Conservation (phyloP, 176 grass and related monocot genomes). For the Hyparrhenia diplandra region DNA sequence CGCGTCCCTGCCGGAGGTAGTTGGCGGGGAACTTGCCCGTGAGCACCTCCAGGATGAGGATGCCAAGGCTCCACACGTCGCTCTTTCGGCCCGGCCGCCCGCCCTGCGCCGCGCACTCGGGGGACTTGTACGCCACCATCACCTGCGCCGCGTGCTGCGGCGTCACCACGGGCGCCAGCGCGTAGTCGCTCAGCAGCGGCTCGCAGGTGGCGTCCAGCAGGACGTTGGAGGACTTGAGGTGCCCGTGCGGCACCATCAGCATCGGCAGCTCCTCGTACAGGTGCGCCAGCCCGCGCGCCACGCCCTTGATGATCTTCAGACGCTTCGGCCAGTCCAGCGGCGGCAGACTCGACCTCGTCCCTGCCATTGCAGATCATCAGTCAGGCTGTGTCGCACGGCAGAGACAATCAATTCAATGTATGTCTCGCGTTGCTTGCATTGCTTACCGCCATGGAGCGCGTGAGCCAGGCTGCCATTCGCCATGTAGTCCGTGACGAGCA, state of each 20-base stretch:
- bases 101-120: constrained; percentile 47
- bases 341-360: constrained; percentile 42
- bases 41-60: constrained; percentile 71
- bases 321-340: constrained; percentile 65
- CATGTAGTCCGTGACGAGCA: constrained; percentile 70
- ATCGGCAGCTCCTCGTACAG: constrained; percentile 83
- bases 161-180: constrained; percentile 61
- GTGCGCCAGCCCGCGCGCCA: constrained; percentile 68
- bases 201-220: constrained; percentile 53
- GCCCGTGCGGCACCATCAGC: constrained; percentile 82
- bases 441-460: constrained; percentile 53
- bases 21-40: constrained; percentile 79
- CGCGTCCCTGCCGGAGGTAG: constrained; percentile 50
- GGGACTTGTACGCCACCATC: constrained; percentile 93
- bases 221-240: constrained; percentile 93
- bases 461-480: constrained; percentile 77
- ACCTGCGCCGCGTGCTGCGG: constrained; percentile 48
- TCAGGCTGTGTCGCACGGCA: no score
- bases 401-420: no score
- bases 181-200: constrained; percentile 80
- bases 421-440: neutral
- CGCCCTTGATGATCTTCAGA: constrained; percentile 81
- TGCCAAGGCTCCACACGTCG: constrained; percentile 95
- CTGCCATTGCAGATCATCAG: constrained; percentile 16
- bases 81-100: constrained; percentile 56